These are phyloP conservation scores for Eucalyptus marginata DNA, from an alignment of 345 rosid genomes.

Conservation along the genomic window DNA sequence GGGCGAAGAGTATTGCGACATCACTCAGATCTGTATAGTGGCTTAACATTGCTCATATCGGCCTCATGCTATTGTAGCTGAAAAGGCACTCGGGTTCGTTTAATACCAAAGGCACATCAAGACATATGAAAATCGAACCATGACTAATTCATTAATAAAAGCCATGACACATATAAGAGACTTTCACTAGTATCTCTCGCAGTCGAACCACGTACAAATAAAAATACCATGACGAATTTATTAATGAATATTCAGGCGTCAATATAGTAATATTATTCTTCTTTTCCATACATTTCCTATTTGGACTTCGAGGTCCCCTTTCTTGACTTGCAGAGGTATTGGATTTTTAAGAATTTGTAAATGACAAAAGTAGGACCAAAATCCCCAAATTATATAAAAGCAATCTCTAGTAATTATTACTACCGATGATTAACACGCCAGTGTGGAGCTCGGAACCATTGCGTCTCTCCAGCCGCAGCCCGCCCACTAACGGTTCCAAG, in stretches of 20 bases:
- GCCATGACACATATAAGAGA: not conserved
- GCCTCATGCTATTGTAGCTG: not conserved
- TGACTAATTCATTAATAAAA: not conserved
- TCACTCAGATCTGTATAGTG: constrained; percentile 45
- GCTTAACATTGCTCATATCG: not conserved
- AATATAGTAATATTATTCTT: not conserved
- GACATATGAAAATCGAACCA: not conserved
- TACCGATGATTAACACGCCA: too few relatives aligned
- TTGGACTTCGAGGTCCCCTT: not conserved
- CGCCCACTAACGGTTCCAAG: too few relatives aligned
- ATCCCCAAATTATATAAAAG: too few relatives aligned
- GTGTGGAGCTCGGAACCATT: too few relatives aligned
- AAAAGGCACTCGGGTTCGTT: not conserved
- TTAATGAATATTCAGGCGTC: not conserved
- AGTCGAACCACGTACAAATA: not conserved
- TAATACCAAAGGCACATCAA: not conserved
- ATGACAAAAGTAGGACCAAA: not conserved
- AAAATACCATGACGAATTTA: not conserved
- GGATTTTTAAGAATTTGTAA: not conserved
- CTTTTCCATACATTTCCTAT: too few relatives aligned
- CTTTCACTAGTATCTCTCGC: not conserved
- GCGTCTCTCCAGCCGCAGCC: too few relatives aligned
- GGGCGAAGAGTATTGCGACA: constrained; percentile 93
- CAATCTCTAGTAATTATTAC: too few relatives aligned
- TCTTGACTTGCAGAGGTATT: not conserved